Evolutionary conservation across 441 rosid species (phyloP).

Genomic region (Adansonia rubrostipa): DNA sequence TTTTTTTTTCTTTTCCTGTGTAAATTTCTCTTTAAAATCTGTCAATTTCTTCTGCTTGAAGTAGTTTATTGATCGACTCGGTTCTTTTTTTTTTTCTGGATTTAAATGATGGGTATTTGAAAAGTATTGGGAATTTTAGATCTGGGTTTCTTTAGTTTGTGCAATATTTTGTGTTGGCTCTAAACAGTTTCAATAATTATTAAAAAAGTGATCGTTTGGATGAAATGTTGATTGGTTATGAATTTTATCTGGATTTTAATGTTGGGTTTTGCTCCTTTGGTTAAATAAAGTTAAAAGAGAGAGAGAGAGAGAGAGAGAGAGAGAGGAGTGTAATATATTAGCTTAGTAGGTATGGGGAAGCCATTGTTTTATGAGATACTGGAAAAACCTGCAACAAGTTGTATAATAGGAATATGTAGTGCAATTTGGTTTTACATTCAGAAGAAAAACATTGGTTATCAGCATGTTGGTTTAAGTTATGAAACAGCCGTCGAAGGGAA

Average conservation of each 20-base stretch:
- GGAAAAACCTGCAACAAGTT: slow-evolving; percentile 91
- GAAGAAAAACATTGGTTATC: slow-evolving; percentile 86
- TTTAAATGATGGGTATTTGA: slow-evolving; percentile 7
- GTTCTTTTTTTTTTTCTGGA: background rate
- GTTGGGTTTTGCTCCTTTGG: slow-evolving; percentile 15
- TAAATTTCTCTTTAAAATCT: background rate
- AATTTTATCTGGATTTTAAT: slow-evolving; percentile 13
- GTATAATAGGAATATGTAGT: slow-evolving; percentile 71
- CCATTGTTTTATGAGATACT: slow-evolving; percentile 81
- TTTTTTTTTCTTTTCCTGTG: background rate
- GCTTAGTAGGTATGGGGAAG: slow-evolving; percentile 57
- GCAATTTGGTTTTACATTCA: slow-evolving; percentile 85
- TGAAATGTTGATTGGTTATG: background rate
- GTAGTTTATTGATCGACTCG: slow-evolving; percentile 20
- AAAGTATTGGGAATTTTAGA: slow-evolving; percentile 19
- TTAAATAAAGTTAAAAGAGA: slow-evolving; percentile 7
- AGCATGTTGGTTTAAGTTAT: slow-evolving; percentile 90
- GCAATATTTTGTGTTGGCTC: slow-evolving; percentile 30
- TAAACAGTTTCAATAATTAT: background rate
- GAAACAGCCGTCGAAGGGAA: slow-evolving; percentile 82
- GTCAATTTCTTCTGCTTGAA: background rate
- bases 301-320: no score
- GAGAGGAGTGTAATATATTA: slow-evolving; percentile 11
- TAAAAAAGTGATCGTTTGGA: background rate
- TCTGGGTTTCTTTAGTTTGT: slow-evolving; percentile 34